These are phyloP conservation scores for Tulasnella sp. DNA, from an alignment of 768 basidiomycete genomes.

Conservation along the genomic window DNA sequence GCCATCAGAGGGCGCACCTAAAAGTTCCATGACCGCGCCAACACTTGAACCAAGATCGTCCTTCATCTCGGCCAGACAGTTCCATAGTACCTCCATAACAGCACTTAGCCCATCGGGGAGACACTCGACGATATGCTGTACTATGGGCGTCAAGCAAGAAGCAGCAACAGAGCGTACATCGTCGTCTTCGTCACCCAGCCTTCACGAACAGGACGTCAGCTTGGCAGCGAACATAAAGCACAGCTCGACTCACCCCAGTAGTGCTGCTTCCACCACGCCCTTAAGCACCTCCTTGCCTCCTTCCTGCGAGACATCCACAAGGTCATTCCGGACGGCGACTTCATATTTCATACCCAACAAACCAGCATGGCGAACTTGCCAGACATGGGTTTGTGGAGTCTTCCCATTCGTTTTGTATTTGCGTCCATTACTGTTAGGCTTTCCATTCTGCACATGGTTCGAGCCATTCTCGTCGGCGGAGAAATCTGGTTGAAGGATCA, in stretches of 20 bases:
- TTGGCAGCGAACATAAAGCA: neutral
- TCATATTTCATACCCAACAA: constrained; percentile 95
- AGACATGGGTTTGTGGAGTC: constrained; percentile 39
- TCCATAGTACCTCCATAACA: constrained; percentile 80
- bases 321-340: constrained; percentile 81
- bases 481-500: constrained; percentile 46
- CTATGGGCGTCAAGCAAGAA: constrained; percentile 80
- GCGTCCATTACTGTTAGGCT: neutral
- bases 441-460: neutral
- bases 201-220: constrained; percentile 24
- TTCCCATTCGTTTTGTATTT: constrained; percentile 19
- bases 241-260: constrained; percentile 57
- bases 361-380: constrained; percentile 98
- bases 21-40: constrained; percentile 90
- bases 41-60: constrained; percentile 96
- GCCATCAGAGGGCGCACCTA: constrained; percentile 42
- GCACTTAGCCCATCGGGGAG: constrained; percentile 57
- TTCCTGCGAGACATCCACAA: constrained; percentile 43
- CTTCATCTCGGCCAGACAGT: constrained; percentile 81
- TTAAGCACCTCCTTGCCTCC: constrained; percentile 48
- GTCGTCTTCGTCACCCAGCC: constrained; percentile 82
- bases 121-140: constrained; percentile 60
- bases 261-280: constrained; percentile 80
- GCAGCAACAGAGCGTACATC: constrained; percentile 95
- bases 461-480: neutral